Conservation (phyloP, 306 rosid genomes). For the Acacia crassicarpa region DNA sequence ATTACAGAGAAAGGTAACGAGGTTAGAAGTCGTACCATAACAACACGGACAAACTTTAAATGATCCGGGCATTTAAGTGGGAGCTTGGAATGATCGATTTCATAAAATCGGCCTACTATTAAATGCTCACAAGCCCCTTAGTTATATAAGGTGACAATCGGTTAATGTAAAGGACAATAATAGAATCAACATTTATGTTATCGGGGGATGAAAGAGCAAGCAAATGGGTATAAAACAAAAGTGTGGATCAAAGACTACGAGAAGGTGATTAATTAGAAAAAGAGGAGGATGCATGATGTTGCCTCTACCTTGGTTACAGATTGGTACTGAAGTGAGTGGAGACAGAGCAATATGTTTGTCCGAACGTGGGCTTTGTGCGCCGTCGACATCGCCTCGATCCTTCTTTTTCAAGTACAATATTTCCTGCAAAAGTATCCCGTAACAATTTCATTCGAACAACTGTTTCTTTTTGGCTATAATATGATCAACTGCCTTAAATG, state of each 20-base stretch:
- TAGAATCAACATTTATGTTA: background rate
- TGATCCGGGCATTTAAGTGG: slow-evolving; percentile 51
- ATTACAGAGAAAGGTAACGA: background rate
- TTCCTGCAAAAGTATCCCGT: slow-evolving; percentile 33
- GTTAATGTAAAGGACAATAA: background rate
- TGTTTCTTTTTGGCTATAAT: background rate
- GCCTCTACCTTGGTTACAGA: slow-evolving; percentile 37
- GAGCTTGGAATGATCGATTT: slow-evolving; percentile 67
- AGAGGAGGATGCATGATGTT: background rate
- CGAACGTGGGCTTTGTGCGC: slow-evolving; percentile 42
- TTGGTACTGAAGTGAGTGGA: slow-evolving; percentile 39
- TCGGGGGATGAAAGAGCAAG: background rate
- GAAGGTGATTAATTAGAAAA: background rate
- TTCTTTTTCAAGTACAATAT: slow-evolving; percentile 41
- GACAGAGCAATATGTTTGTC: slow-evolving; percentile 46
- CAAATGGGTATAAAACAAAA: slow-evolving; percentile 14
- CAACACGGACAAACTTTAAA: slow-evolving; percentile 57
- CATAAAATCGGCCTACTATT: slow-evolving; percentile 63
- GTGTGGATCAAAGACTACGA: background rate
- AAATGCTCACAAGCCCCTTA: slow-evolving; percentile 52
- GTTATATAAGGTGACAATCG: slow-evolving; percentile 8
- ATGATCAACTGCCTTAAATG: background rate
- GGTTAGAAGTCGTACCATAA: slow-evolving; percentile 51
- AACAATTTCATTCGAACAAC: background rate
- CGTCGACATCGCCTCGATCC: slow-evolving; percentile 27